Conservation (phyloP, 1,284 basidiomycete species). For the Neonothopanus nambi region DNA sequence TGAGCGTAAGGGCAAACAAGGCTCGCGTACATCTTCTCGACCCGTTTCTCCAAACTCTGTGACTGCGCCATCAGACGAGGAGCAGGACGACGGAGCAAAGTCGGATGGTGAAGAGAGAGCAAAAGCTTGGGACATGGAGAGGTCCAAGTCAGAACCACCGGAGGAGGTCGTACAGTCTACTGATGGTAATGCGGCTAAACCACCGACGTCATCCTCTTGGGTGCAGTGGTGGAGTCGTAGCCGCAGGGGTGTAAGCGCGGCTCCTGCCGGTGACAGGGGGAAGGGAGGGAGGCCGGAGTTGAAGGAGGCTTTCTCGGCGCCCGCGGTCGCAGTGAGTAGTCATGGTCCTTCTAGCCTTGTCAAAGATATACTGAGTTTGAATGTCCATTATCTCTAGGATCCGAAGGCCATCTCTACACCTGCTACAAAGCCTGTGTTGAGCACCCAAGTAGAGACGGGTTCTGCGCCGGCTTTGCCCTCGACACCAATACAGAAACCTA, state of each 20-base stretch:
- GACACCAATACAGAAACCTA: constrained; percentile 33
- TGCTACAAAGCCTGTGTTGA: neutral
- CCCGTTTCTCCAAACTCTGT: constrained; percentile 28
- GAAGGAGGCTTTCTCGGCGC: constrained; percentile 30
- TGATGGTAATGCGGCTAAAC: constrained; percentile 30
- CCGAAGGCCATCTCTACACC: neutral
- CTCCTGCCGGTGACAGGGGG: neutral
- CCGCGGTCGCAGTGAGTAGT: constrained; percentile 11
- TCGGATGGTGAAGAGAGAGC: constrained; percentile 22
- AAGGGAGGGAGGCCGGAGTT: constrained; percentile 29
- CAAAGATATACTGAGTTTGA: neutral
- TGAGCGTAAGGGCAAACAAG: constrained; percentile 15
- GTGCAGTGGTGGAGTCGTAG: constrained; percentile 75
- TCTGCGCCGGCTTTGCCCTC: constrained; percentile 39
- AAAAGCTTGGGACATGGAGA: constrained; percentile 1
- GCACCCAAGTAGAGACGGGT: constrained; percentile 18
- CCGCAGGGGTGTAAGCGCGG: constrained; percentile 32
- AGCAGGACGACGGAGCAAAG: constrained; percentile 25
- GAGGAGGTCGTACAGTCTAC: constrained; percentile 25
- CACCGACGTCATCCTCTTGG: constrained; percentile 68
- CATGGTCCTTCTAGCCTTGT: constrained; percentile 8
- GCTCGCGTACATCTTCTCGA: constrained; percentile 15
- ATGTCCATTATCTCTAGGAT: neutral
- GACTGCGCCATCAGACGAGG: constrained; percentile 29
- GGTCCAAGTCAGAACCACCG: constrained; percentile 42